A percentile compares a stretch with the other conserved stretches of the same genome.
phyloP scores from a whole-genome alignment of 2,329 filamentous ascomycete species.

The Neoscytalidium dimidiatum region DNA sequence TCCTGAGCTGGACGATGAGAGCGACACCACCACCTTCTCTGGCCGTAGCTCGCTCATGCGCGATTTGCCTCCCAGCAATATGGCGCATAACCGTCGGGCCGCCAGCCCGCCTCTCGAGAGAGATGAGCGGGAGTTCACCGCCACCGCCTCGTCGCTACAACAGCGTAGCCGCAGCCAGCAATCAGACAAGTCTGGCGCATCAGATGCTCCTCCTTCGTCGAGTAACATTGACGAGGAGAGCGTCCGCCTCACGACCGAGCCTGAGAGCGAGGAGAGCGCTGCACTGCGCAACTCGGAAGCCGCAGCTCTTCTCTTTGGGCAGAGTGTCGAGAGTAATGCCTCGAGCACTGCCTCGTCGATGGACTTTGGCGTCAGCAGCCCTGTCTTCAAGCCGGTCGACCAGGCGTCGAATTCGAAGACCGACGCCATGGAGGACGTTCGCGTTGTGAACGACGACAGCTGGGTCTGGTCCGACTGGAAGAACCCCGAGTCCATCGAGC shows the following conservation, averaged over 20 bases:
- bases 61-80: slow-evolving; percentile 34
- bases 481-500: slow-evolving; percentile 84
- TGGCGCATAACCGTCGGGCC: slow-evolving; percentile 66
- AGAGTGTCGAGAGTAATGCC: slow-evolving; percentile 27
- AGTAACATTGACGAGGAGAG: slow-evolving; percentile 37
- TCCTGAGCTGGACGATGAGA: slow-evolving; percentile 81
- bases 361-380: slow-evolving; percentile 42
- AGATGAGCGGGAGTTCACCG: slow-evolving; percentile 95
- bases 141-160: slow-evolving; percentile 84
- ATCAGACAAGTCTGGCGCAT: slow-evolving; percentile 35
- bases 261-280: slow-evolving; percentile 50
- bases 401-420: slow-evolving; percentile 29
- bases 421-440: slow-evolving; percentile 30
- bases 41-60: slow-evolving; percentile 35
- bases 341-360: slow-evolving; percentile 21
- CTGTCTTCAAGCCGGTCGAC: slow-evolving; percentile 45
- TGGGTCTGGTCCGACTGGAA: slow-evolving; percentile 50
- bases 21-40: slow-evolving; percentile 59
- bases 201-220: slow-evolving; percentile 38
- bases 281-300: slow-evolving; percentile 54
- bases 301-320: slow-evolving; percentile 52
- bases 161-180: slow-evolving; percentile 52
- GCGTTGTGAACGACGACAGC: slow-evolving; percentile 32
- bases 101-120: slow-evolving; percentile 87
- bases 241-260: slow-evolving; percentile 37